Percentiles rank a stretch among this genome's conserved stretches.
These are phyloP conservation scores for Rhododendron vialii DNA, from an alignment of 148 eudicot genomes.

Conservation along the genomic window DNA sequence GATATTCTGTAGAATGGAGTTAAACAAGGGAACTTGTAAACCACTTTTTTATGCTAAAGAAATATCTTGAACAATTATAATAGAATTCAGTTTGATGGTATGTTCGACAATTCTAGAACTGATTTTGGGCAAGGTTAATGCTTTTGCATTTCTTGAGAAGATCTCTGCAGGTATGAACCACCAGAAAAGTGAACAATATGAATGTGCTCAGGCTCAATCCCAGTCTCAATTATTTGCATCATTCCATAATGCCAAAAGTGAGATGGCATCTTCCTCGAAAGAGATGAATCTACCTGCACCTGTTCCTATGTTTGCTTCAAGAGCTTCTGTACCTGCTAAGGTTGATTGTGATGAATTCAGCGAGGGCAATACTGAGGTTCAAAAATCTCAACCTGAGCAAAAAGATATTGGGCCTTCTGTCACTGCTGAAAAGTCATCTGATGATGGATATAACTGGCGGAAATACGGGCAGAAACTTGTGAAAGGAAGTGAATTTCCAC, in stretches of 20 bases:
- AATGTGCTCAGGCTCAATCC: conserved; percentile 32
- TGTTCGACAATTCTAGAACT: neutral
- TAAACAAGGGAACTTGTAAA: conserved; percentile 1
- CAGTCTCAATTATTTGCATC: conserved; percentile 42
- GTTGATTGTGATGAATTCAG: conserved; percentile 34
- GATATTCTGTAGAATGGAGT: neutral
- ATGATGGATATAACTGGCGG: conserved; percentile 97
- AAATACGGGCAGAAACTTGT: conserved; percentile 99
- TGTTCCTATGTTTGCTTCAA: conserved; percentile 21
- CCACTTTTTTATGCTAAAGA: neutral
- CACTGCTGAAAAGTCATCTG: conserved; percentile 64
- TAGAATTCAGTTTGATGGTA: neutral
- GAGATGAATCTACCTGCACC: conserved; percentile 27
- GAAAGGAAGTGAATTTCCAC: conserved; percentile 92
- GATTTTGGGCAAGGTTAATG: neutral
- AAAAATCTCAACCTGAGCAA: conserved; percentile 43
- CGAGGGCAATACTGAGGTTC: conserved; percentile 24
- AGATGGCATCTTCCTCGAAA: conserved; percentile 36
- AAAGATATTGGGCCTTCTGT: conserved; percentile 47
- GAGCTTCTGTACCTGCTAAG: conserved; percentile 25
- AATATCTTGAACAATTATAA: neutral
- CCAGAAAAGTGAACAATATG: conserved; percentile 30
- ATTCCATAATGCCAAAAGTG: conserved; percentile 25
- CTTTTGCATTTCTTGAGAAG: conserved; percentile 20
- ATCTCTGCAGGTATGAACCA: conserved; percentile 35